phyloP scores from a whole-genome alignment of 2,329 filamentous ascomycete genomes.

The Neoarthrinium moseri region DNA sequence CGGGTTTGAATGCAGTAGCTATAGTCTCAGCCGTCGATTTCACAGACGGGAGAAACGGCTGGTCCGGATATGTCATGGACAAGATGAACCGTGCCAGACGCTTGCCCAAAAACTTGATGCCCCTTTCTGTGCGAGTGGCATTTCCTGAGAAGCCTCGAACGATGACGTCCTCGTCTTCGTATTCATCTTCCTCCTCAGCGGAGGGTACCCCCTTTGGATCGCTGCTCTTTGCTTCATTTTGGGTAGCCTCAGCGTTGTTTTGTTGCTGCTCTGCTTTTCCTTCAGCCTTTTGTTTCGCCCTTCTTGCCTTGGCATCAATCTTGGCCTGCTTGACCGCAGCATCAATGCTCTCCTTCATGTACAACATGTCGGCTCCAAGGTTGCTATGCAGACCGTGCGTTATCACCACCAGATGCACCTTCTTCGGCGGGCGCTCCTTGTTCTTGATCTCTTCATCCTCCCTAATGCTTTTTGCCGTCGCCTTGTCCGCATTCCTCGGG shows the following conservation, averaged over 20 bases:
- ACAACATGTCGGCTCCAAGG: conserved; percentile 93
- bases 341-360: conserved; percentile 96
- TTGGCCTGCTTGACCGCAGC: conserved; percentile 73
- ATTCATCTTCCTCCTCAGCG: conserved; percentile 47
- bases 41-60: conserved; percentile 73
- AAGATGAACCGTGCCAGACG: conserved; percentile 89
- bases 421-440: conserved; percentile 61
- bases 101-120: conserved; percentile 96
- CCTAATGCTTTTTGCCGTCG: conserved; percentile 9
- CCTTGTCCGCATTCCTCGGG: conserved; percentile 4
- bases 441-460: conserved; percentile 18
- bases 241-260: conserved; percentile 20
- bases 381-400: conserved; percentile 97
- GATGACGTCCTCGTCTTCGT: conserved; percentile 81
- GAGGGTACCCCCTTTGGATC: conserved; percentile 5
- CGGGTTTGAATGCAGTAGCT: conserved; percentile 35
- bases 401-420: conserved; percentile 84
- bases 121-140: conserved; percentile 85
- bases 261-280: conserved; percentile 18
- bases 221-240: conserved; percentile 26
- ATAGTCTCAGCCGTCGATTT: conserved; percentile 48
- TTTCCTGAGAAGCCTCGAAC: conserved; percentile 90
- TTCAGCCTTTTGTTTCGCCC: conserved; percentile 45
- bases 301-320: conserved; percentile 63
- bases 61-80: conserved; percentile 88